Base-by-base conservation (phyloP, 345 rosid genomes). In the Anacardium occidentale region DNA sequence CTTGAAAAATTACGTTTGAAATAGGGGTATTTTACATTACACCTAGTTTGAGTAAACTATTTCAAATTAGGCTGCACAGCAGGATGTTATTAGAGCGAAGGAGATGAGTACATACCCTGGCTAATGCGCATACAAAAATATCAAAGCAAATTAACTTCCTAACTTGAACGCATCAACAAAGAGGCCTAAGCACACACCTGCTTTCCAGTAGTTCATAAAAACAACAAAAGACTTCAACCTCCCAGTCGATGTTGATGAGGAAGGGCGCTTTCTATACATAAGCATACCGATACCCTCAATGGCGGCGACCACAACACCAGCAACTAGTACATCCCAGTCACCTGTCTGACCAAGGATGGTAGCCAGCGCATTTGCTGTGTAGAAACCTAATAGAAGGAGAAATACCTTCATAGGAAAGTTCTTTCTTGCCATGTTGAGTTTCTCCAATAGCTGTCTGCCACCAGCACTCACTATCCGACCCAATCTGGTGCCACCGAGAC, bases 331-430 rank as follows among this genome's bases (percentile, higher is more conserved):
- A 53, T 95, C 98, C 99, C 98, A 95, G 25, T 95, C 98, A 73
- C 98, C 98, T 3, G 99, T 95, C 79, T 95, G 99, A 25, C 98
- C 98, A 58, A 95, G 99, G 79, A 95, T 95, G 0, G 98, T 95
- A 12, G 99, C 98, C 40, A 95, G 76, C 18, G 99, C 99, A 84
- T 95, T 95, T 45, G 99, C 99, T 0, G 98, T 92, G 74, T 92
- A 95, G 86, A 95, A 95, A 34, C 99, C 98, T 64, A 95, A 80
- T 17, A 95, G 89, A 12, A 95, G 80, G 21, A 95, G 83, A 71
- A 95, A 95, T 76, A 91, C 75, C 85, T 95, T 95, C 94, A 86
- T 88, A 2, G 99, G 99, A 66, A 95, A 81, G 82, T 95, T 91
- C 70, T 84, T 89, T 73, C 99, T 85, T 29, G 93, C 90, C 3